Evolutionary conservation across 345 rosid species (phyloP), one percentile per base, ranked within the genome.

Genomic region (Psidium guajava): DNA sequence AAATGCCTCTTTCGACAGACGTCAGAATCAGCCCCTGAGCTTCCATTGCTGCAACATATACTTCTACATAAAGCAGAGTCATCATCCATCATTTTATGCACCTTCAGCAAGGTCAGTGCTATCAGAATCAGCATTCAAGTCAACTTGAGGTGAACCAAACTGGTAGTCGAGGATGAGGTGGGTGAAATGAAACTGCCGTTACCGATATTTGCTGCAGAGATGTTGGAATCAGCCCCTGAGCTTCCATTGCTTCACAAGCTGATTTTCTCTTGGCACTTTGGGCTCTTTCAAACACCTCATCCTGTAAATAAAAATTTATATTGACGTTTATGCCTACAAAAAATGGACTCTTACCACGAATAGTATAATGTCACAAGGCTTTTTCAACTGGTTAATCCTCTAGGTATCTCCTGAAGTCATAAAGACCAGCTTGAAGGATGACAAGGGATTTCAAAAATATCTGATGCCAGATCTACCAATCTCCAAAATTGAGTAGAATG

Each of bases 221-320:
- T 82, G 87, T 89, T 15, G 91, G 84, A 84, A 93, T 88, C 8
- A 88, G 86, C 83, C 93, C 94, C 84, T 89, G 93, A 22, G 89
- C 90, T 82, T 92, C 96, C 91, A 87, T 57, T 52, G 94, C 88
- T 86, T 96, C 98, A 1, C 91, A 87, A 24, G 98, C 96, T 55
- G 98, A 95, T 88, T 86, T 88, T 73, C 94, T 95, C 87, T 97
- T 94, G 51, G 98, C 94, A 86, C 64, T 93, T 87, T 91, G 92
- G 40, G 98, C 97, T 88, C 96, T 91, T 88, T 92, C 94, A 49
- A 94, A 88, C 82, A 95, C 95, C 87, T 95, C 98, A 81, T 91
- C 96, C 96, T 94, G 91, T 88, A 47, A 69, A 69, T n/a, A 69
- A 69, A 54, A 28, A 8, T 32, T 28, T 8, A 82, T 9, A 53